Percentiles rank a stretch among this genome's conserved stretches.
phyloP scores from a whole-genome alignment of 2,329 filamentous ascomycete species.

The Hymenoscyphus albidus region DNA sequence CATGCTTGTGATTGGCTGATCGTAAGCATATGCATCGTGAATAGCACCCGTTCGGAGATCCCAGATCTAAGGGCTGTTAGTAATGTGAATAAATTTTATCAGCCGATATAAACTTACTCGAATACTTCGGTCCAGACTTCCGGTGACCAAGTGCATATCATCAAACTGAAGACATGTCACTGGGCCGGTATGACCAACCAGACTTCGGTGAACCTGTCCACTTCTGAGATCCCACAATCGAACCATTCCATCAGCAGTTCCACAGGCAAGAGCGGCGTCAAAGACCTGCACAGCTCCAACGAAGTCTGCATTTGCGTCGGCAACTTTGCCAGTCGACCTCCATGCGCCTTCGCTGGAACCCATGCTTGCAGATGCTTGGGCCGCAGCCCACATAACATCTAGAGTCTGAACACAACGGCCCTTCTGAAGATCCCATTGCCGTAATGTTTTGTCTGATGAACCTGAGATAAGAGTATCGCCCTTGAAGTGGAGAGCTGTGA shows the following conservation, averaged over 20 bases:
- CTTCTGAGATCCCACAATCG: constrained; percentile 93
- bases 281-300: constrained; percentile 94
- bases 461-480: constrained; percentile 90
- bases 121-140: constrained; percentile 87
- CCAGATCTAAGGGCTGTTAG: constrained; percentile 72
- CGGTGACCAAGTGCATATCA: constrained; percentile 90
- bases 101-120: constrained; percentile 61
- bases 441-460: constrained; percentile 92
- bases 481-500: constrained; percentile 88
- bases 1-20: constrained; percentile 88
- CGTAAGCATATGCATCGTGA: constrained; percentile 93
- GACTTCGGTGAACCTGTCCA: constrained; percentile 91
- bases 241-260: constrained; percentile 96
- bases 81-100: constrained; percentile 10
- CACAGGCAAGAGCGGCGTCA: constrained; percentile 90
- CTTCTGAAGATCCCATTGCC: constrained; percentile 96
- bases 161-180: constrained; percentile 96
- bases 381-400: constrained; percentile 96
- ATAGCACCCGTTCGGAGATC: constrained; percentile 95
- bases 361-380: constrained; percentile 74
- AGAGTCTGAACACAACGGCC: constrained; percentile 97
- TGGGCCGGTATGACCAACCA: constrained; percentile 92
- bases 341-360: constrained; percentile 61
- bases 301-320: constrained; percentile 75
- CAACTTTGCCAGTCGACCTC: constrained; percentile 64